A percentile compares a stretch with the other conserved stretches of the same genome.
Conservation (phyloP, 176 grass and related monocot species). For the Zea luxurians region DNA sequence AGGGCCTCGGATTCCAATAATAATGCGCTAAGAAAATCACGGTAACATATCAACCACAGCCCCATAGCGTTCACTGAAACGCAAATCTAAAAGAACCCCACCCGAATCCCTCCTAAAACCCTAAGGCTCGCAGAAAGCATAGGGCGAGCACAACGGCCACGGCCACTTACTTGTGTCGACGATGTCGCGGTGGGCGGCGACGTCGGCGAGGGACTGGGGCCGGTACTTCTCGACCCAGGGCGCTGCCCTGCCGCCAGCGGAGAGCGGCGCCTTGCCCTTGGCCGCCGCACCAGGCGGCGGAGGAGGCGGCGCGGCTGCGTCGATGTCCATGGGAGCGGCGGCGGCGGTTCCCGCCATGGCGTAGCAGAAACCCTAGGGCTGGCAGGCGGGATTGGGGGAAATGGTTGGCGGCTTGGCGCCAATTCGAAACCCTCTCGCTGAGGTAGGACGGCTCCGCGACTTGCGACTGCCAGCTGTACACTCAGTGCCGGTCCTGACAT, state of each 20-base stretch:
- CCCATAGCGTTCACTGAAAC: neutral
- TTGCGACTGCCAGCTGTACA: neutral
- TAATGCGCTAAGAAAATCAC: neutral
- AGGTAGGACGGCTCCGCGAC: neutral
- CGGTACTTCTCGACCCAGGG: constrained; percentile 99
- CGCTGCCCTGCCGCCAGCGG: constrained; percentile 52
- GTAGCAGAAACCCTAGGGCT: constrained; percentile 46
- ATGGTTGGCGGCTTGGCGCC: constrained; percentile 65
- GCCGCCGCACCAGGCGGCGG: constrained; percentile 4
- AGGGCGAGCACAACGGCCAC: neutral
- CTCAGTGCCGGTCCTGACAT: no score
- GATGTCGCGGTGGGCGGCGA: constrained; percentile 94
- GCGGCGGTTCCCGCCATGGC: constrained; percentile 57
- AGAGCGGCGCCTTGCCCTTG: constrained; percentile 60
- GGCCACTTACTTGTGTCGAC: constrained; percentile 74
- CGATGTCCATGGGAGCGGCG: constrained; percentile 80
- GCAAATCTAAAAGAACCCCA: neutral
- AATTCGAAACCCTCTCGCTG: constrained; percentile 48
- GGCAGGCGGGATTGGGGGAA: constrained; percentile 26
- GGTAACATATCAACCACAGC: neutral
- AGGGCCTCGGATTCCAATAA: neutral
- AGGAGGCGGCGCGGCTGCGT: constrained; percentile 42
- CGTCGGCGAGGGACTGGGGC: constrained; percentile 87
- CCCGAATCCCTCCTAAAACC: neutral
- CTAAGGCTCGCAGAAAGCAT: neutral